Conservation (phyloP, 306 rosid species). For the Inga oerstediana region DNA sequence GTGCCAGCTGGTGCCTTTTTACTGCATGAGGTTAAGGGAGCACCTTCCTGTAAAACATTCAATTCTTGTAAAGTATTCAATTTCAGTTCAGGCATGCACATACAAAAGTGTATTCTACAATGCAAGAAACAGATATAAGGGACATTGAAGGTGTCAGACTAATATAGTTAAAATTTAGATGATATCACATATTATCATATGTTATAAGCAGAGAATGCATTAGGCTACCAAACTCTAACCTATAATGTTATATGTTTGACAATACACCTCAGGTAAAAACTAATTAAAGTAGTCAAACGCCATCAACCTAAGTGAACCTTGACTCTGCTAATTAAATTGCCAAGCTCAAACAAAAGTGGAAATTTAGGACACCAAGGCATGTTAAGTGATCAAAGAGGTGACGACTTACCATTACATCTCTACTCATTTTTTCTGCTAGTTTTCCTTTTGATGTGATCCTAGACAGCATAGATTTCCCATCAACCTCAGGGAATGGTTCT, state of each 20-base stretch:
- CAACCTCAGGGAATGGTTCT: slow-evolving; percentile 54
- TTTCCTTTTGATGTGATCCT: slow-evolving; percentile 12
- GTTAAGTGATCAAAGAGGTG: slow-evolving; percentile 3
- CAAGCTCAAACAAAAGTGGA: slow-evolving; percentile 14
- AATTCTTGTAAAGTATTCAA: too few relatives aligned
- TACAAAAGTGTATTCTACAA: too few relatives aligned
- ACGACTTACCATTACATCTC: slow-evolving; percentile 58
- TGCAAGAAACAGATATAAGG: too few relatives aligned
- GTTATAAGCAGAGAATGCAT: not conserved
- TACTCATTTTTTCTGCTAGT: slow-evolving; percentile 53
- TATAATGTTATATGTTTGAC: not conserved
- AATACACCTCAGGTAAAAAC: not conserved
- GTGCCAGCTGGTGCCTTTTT: too few relatives aligned
- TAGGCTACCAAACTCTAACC: not conserved
- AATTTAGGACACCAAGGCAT: slow-evolving; percentile 25
- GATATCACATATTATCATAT: too few relatives aligned
- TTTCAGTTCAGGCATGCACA: too few relatives aligned
- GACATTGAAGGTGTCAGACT: too few relatives aligned
- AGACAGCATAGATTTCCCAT: not conserved
- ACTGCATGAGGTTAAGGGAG: too few relatives aligned
- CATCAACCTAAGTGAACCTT: slow-evolving; percentile 79
- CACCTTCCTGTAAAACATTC: too few relatives aligned
- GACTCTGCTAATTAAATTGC: slow-evolving; percentile 61
- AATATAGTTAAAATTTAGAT: too few relatives aligned
- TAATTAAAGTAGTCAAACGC: slow-evolving; percentile 61